Conservation (phyloP, 139 green algal genomes). For the Protoeuglena noctilucae region DNA sequence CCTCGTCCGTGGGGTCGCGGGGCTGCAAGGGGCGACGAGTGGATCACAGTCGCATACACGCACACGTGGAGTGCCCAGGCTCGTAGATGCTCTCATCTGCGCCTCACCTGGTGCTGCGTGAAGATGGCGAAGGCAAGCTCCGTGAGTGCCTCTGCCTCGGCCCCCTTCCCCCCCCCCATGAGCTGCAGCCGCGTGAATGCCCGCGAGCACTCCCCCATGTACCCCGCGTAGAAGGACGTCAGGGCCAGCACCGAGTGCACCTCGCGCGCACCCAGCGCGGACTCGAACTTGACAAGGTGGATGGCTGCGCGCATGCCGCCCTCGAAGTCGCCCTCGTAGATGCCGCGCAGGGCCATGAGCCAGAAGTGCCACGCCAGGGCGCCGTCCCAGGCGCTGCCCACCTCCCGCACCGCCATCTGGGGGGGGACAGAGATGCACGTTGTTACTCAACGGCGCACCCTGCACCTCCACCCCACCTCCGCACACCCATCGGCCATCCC, state of each 20-base stretch:
- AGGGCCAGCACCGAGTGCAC: conserved; percentile 53
- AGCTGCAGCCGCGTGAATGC: conserved; percentile 62
- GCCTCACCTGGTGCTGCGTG: conserved; percentile 31
- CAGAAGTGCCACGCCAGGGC: conserved; percentile 74
- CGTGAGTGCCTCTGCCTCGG: conserved; percentile 25
- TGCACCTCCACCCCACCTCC: no score
- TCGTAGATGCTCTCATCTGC: no score
- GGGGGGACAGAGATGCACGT: no score
- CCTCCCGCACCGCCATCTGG: conserved; percentile 2
- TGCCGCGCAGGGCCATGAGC: conserved; percentile 49
- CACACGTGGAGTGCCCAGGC: no score
- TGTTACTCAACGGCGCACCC: no score
- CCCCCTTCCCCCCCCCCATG: conserved; percentile 13
- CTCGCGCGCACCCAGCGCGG: conserved; percentile 39
- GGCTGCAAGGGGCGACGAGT: conserved; percentile 50
- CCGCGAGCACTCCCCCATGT: conserved; percentile 47
- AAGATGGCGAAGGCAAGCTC: conserved; percentile 64
- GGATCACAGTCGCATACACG: no score
- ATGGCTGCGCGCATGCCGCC: conserved; percentile 46
- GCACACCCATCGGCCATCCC: no score
- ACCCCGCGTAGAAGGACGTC: conserved; percentile 47
- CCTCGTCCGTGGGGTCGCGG: background rate
- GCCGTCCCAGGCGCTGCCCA: conserved; percentile 43
- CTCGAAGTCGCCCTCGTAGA: conserved; percentile 33
- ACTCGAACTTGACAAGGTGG: conserved; percentile 47